phyloP scores from a whole-genome alignment of 1,139 yeast species.

The Lodderomyces parapsilosis region DNA sequence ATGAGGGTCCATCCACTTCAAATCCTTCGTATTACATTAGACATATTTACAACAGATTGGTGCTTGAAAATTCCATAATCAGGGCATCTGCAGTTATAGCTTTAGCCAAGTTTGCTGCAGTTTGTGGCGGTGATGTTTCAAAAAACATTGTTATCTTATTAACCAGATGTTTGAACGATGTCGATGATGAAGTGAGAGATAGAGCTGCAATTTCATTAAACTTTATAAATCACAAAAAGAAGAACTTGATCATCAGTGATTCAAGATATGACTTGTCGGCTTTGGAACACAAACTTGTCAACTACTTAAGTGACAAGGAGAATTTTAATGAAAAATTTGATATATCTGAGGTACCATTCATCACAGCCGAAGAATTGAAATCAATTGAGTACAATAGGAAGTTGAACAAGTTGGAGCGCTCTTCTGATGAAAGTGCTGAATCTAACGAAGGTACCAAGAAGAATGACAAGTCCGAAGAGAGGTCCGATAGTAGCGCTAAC shows the following conservation, averaged over 20 bases:
- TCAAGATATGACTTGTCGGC: conserved; percentile 70
- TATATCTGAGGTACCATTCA: conserved; percentile 59
- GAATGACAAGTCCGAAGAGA: conserved; percentile 11
- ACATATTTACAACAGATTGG: conserved; percentile 95
- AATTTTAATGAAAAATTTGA: conserved; percentile 70
- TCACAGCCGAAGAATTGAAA: conserved; percentile 63
- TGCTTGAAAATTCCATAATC: conserved; percentile 89
- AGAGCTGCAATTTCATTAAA: conserved; percentile 87
- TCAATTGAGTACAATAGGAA: conserved; percentile 58
- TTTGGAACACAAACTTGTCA: conserved; percentile 74
- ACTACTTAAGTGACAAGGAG: conserved; percentile 62
- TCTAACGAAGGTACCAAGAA: conserved; percentile 9
- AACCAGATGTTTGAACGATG: conserved; percentile 81
- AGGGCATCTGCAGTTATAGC: conserved; percentile 96
- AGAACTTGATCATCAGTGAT: conserved; percentile 63
- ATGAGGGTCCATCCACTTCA: conserved; percentile 85
- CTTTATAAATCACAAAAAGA: conserved; percentile 54
- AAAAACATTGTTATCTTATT: conserved; percentile 74
- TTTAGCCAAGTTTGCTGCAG: conserved; percentile 83
- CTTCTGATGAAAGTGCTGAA: conserved; percentile 13
- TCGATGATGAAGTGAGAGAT: conserved; percentile 97
- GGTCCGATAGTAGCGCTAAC: conserved; percentile 21
- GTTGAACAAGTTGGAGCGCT: conserved; percentile 49
- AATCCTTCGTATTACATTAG: conserved; percentile 92
- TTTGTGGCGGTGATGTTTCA: conserved; percentile 66